Conservation (phyloP, 1,284 basidiomycete species). For the Cronartium ribicola region DNA sequence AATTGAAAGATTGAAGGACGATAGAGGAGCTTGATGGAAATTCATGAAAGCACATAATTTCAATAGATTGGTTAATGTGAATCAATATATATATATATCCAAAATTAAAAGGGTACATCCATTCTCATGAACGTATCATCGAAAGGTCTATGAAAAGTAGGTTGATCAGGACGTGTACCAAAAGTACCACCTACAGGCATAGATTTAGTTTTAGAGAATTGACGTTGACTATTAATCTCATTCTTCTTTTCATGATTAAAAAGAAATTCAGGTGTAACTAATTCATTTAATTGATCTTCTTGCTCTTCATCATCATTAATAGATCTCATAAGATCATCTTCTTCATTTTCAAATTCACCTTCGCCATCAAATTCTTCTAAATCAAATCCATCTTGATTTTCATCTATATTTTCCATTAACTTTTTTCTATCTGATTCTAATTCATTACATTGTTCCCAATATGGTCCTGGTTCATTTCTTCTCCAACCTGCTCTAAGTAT, state of each 20-base stretch:
- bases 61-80: no score
- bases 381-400: slow-evolving; percentile 34
- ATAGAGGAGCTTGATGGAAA: no score
- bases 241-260: not conserved
- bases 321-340: not conserved
- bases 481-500: slow-evolving; percentile 35
- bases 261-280: not conserved
- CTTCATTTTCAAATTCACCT: not conserved
- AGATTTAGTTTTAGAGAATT: slow-evolving; percentile 29
- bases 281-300: not conserved
- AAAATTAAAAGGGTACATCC: slow-evolving; percentile 37
- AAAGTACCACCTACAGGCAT: slow-evolving; percentile 41
- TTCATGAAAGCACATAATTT: no score
- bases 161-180: slow-evolving; percentile 33
- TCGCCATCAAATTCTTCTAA: slow-evolving; percentile 30
- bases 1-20: no score
- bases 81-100: no score
- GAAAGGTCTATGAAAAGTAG: slow-evolving; percentile 31
- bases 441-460: slow-evolving; percentile 35
- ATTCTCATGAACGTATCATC: slow-evolving; percentile 40
- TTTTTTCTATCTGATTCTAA: slow-evolving; percentile 23
- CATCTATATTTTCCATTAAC: slow-evolving; percentile 14
- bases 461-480: slow-evolving; percentile 34
- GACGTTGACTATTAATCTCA: slow-evolving; percentile 5
- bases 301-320: not conserved